phyloP scores from a whole-genome alignment of 257 asterid species.

The Nicotiana otophora region DNA sequence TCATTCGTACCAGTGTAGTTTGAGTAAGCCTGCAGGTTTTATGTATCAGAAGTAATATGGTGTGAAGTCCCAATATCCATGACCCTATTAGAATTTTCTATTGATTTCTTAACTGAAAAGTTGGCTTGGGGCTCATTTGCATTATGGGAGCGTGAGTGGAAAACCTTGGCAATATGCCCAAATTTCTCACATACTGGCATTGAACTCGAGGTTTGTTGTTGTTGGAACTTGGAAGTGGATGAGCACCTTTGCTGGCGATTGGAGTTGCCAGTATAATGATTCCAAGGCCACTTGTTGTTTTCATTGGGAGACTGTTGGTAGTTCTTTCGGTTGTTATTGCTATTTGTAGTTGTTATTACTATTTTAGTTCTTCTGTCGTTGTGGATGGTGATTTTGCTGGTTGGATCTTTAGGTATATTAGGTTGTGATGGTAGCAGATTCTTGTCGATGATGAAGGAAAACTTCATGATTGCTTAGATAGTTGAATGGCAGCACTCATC shows the following conservation, averaged over 20 bases:
- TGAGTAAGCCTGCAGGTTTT: neutral
- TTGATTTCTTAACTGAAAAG: neutral
- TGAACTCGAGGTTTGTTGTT: neutral
- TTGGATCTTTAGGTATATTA: neutral
- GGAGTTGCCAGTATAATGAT: no score
- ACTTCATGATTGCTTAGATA: neutral
- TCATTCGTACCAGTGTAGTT: neutral
- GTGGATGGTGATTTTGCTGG: neutral
- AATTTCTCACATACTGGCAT: neutral
- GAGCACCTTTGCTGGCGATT: neutral
- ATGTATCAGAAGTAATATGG: neutral
- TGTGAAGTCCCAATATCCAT: neutral
- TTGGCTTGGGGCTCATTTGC: neutral
- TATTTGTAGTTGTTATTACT: no score
- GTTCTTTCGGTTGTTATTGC: neutral
- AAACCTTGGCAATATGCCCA: neutral
- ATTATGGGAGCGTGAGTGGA: neutral
- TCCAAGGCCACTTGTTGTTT: neutral
- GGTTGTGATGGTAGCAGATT: neutral
- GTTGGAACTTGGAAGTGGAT: neutral
- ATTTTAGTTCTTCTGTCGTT: neutral
- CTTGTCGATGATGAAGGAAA: neutral
- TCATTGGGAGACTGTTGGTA: neutral
- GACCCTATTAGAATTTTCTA: neutral
- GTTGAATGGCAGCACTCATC: neutral